A percentile compares a stretch with the other conserved stretches of the same genome.
Evolutionary conservation across 495 filamentous ascomycete genomes (phyloP).

Genomic region (Tuber indicum): DNA sequence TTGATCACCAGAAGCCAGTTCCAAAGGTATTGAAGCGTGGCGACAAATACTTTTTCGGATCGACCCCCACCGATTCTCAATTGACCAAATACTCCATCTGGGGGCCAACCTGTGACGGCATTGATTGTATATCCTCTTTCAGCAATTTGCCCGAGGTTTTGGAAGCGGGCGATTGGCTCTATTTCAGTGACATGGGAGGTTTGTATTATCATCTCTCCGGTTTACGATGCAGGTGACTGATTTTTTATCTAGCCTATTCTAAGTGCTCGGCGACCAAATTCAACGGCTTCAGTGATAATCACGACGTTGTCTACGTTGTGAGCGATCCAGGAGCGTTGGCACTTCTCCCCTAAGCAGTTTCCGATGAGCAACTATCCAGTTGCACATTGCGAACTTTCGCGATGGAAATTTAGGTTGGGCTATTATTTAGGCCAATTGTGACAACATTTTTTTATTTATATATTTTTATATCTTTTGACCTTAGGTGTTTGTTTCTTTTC

Average conservation of each 20-base stretch:
- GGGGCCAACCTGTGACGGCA: conserved; percentile 96
- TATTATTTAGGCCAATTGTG: background rate
- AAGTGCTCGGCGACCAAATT: conserved; percentile 94
- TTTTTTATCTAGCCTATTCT: conserved; percentile 64
- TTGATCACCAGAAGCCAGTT: conserved; percentile 89
- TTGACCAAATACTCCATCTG: conserved; percentile 78
- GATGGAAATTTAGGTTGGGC: background rate
- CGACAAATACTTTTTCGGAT: conserved; percentile 53
- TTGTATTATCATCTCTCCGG: conserved; percentile 22
- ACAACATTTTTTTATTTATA: background rate
- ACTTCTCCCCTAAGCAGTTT: conserved; percentile 52
- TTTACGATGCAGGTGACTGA: conserved; percentile 21
- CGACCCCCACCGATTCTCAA: conserved; percentile 44
- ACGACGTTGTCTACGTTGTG: conserved; percentile 87
- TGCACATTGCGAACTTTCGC: background rate
- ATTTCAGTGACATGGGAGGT: conserved; percentile 91
- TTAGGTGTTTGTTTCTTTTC: conserved; percentile 16
- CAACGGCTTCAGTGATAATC: conserved; percentile 93
- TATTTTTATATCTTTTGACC: background rate
- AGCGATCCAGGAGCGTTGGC: conserved; percentile 83
- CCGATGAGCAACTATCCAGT: background rate
- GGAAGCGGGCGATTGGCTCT: conserved; percentile 93
- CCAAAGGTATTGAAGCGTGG: conserved; percentile 69
- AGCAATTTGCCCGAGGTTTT: conserved; percentile 65
- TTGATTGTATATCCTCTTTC: conserved; percentile 79